phyloP scores from a whole-genome alignment of 139 green algal species.

The Edaphochlamys debaryana region DNA sequence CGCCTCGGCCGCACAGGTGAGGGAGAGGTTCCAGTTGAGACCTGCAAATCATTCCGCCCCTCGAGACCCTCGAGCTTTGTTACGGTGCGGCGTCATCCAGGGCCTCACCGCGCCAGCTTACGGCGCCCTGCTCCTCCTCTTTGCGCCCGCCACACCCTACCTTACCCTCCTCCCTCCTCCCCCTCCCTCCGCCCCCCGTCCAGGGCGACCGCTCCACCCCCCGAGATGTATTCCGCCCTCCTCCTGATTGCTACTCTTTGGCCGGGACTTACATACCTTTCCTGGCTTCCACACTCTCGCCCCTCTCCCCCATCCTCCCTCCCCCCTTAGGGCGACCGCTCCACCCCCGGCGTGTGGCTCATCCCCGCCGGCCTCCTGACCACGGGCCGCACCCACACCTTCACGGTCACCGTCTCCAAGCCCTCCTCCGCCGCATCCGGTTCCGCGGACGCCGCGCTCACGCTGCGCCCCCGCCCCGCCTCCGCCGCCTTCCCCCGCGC shows the following conservation, averaged over 20 bases:
- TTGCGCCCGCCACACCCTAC: too few species aligned
- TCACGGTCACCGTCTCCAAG: not conserved
- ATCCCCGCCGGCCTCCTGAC: not conserved
- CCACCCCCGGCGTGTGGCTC: not conserved
- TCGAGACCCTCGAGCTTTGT: too few species aligned
- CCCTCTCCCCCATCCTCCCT: not conserved
- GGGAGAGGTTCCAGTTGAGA: too few species aligned
- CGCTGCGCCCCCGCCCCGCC: not conserved
- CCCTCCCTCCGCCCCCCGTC: too few species aligned
- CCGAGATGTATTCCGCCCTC: too few species aligned
- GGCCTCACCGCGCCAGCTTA: not conserved
- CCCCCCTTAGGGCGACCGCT: not conserved
- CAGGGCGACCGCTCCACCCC: too few species aligned
- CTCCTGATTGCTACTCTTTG: too few species aligned
- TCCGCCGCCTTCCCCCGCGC: not conserved
- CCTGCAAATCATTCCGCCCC: too few species aligned
- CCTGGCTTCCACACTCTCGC: not conserved
- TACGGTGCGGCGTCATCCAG: too few species aligned
- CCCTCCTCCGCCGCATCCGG: not conserved
- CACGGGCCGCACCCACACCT: not conserved
- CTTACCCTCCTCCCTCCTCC: too few species aligned
- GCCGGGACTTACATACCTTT: too few species aligned
- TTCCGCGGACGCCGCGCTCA: not conserved
- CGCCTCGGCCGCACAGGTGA: not conserved
- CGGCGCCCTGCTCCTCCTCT: too few species aligned